phyloP scores from a whole-genome alignment of 1,139 yeast species.

The Candida glucosophila region DNA sequence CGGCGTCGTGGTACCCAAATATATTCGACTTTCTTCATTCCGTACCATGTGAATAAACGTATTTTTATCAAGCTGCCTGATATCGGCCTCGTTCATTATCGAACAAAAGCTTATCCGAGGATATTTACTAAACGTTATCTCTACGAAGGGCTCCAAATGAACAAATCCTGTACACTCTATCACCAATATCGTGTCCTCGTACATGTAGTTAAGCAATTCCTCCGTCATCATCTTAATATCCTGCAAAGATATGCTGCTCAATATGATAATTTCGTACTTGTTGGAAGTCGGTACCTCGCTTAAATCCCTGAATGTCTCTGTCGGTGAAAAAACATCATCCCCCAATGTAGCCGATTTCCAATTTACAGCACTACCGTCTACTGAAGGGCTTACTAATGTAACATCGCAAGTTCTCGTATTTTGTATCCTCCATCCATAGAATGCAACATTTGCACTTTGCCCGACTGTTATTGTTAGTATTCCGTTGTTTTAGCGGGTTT shows the following conservation, averaged over 20 bases:
- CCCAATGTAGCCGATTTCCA: slow-evolving; percentile 12
- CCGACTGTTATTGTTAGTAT: slow-evolving; percentile 29
- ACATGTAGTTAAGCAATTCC: slow-evolving; percentile 18
- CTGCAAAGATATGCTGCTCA: slow-evolving; percentile 33
- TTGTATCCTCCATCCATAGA: slow-evolving; percentile 42
- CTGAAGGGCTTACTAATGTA: slow-evolving; percentile 25
- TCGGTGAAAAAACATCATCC: slow-evolving; percentile 14
- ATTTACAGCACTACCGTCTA: slow-evolving; percentile 5
- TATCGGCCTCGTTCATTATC: slow-evolving; percentile 58
- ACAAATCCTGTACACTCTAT: slow-evolving; percentile 67
- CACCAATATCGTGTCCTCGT: slow-evolving; percentile 38
- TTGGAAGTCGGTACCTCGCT: slow-evolving; percentile 11
- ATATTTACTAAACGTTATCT: slow-evolving; percentile 21
- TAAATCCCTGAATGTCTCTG: slow-evolving; percentile 10
- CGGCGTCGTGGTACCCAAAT: slow-evolving; percentile 24
- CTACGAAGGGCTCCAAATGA: slow-evolving; percentile 61
- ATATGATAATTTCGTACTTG: slow-evolving; percentile 27
- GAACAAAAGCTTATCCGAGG: slow-evolving; percentile 41
- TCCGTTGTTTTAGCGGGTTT: slow-evolving; percentile 2
- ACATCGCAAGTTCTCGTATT: slow-evolving; percentile 29
- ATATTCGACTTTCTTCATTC: slow-evolving; percentile 29
- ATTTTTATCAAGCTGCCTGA: slow-evolving; percentile 29
- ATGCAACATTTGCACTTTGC: slow-evolving; percentile 39
- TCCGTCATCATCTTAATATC: slow-evolving; percentile 28
- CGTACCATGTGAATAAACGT: slow-evolving; percentile 19